These are phyloP conservation scores for Stagonosporopsis tanaceti DNA, from an alignment of 2,329 filamentous ascomycete species.

Conservation along the genomic window DNA sequence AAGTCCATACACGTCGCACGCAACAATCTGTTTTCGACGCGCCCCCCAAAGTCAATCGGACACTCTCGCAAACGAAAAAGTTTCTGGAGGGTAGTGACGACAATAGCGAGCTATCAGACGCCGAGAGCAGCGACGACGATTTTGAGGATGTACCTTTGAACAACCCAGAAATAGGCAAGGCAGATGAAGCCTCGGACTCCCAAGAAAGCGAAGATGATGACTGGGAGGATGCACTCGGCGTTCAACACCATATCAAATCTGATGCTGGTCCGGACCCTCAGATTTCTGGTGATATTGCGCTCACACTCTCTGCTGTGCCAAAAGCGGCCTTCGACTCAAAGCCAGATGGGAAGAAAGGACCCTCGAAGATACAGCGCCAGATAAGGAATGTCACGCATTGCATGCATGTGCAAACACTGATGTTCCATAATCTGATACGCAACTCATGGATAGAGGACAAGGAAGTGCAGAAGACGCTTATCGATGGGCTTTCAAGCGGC, in stretches of 20 bases:
- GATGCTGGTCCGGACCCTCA: slow-evolving; percentile 52
- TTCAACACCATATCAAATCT: slow-evolving; percentile 40
- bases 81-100: slow-evolving; percentile 53
- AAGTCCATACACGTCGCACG: slow-evolving; percentile 28
- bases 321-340: slow-evolving; percentile 36
- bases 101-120: slow-evolving; percentile 51
- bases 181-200: slow-evolving; percentile 38
- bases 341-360: slow-evolving; percentile 78
- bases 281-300: slow-evolving; percentile 73
- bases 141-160: slow-evolving; percentile 57
- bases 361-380: slow-evolving; percentile 81
- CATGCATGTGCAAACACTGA: slow-evolving; percentile 83
- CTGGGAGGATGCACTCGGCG: slow-evolving; percentile 51
- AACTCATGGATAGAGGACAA: slow-evolving; percentile 50
- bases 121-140: slow-evolving; percentile 55
- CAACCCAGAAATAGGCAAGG: slow-evolving; percentile 51
- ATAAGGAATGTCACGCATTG: slow-evolving; percentile 83
- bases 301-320: slow-evolving; percentile 64
- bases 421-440: slow-evolving; percentile 86
- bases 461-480: slow-evolving; percentile 43
- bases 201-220: slow-evolving; percentile 52
- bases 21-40: slow-evolving; percentile 55
- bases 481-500: slow-evolving; percentile 38
- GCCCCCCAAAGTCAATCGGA: slow-evolving; percentile 44
- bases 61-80: slow-evolving; percentile 44